Conservation (phyloP, 371 early-diverging fungal species). For the Coemansia sp. region DNA sequence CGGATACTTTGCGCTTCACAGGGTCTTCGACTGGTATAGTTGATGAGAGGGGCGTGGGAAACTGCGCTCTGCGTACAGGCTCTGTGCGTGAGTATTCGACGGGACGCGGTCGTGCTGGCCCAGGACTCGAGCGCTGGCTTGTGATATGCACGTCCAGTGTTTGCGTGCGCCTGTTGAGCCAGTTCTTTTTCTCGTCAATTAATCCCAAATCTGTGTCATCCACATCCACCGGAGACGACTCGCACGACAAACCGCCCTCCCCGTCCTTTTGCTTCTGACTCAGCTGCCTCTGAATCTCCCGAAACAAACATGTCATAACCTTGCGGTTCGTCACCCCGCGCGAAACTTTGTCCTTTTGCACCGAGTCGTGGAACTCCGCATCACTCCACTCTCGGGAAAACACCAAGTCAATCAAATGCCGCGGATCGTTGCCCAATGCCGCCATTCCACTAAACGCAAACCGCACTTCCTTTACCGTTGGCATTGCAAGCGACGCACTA, state of each 20-base stretch:
- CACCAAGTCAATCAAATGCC: slow-evolving; percentile 46
- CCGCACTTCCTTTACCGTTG: slow-evolving; percentile 43
- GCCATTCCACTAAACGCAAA: slow-evolving; percentile 50
- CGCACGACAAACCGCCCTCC: not conserved
- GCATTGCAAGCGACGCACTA: slow-evolving; percentile 39
- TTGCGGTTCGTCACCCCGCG: slow-evolving; percentile 18
- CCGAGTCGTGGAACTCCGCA: slow-evolving; percentile 10
- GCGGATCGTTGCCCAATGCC: slow-evolving; percentile 42
- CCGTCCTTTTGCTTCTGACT: not conserved
- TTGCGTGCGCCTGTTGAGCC: not conserved
- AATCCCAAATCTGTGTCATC: not conserved
- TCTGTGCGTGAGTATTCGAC: not conserved
- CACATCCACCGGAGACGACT: not conserved
- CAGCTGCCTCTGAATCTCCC: slow-evolving; percentile 24
- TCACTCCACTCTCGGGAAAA: slow-evolving; percentile 44
- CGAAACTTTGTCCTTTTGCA: no score
- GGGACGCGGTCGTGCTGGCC: not conserved
- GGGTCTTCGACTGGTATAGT: not conserved
- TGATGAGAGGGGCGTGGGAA: not conserved
- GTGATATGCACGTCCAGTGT: no score
- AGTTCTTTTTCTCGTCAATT: not conserved
- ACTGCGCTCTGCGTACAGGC: not conserved
- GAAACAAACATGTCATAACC: slow-evolving; percentile 31
- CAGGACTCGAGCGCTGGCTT: slow-evolving; percentile 5
- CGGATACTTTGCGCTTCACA: slow-evolving; percentile 20